Evolutionary conservation across 352 stramenopile genomes (phyloP).

Genomic region (Phytophthora fragariae): DNA sequence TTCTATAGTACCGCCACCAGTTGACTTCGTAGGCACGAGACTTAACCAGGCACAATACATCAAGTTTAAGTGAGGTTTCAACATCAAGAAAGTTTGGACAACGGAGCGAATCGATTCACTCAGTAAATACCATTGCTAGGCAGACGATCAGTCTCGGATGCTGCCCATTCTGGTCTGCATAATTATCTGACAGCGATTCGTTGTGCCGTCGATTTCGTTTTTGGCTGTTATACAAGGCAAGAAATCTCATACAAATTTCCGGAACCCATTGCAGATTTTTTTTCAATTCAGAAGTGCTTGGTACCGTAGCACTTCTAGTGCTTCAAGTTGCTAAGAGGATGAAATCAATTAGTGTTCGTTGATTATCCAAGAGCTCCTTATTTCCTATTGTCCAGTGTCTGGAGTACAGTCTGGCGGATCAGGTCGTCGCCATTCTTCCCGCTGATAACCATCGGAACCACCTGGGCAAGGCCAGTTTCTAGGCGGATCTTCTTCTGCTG

Average conservation of each 20-base stretch:
- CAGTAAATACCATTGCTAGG: too few species aligned
- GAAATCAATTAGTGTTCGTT: not conserved
- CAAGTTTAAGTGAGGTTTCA: not conserved
- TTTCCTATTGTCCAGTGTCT: slow-evolving; percentile 47
- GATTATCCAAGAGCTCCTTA: not conserved
- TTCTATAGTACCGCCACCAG: not conserved
- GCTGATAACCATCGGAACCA: slow-evolving; percentile 75
- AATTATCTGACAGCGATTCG: too few species aligned
- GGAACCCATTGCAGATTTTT: too few species aligned
- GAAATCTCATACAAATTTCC: too few species aligned
- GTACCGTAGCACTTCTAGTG: not conserved
- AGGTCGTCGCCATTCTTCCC: slow-evolving; percentile 84
- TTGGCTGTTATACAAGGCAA: too few species aligned
- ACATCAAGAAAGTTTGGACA: not conserved
- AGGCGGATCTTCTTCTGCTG: slow-evolving; percentile 68
- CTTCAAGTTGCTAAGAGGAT: too few species aligned
- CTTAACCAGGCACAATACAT: not conserved
- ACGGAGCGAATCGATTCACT: too few species aligned
- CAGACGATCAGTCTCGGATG: too few species aligned
- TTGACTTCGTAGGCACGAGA: not conserved
- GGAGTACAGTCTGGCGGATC: slow-evolving; percentile 67
- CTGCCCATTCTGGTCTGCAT: too few species aligned
- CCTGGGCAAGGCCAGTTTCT: slow-evolving; percentile 58
- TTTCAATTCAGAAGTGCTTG: too few species aligned
- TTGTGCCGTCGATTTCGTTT: too few species aligned